These are phyloP conservation scores for Lodderomyces oxycetoniae DNA, from an alignment of 1,139 yeast genomes.

Conservation along the genomic window DNA sequence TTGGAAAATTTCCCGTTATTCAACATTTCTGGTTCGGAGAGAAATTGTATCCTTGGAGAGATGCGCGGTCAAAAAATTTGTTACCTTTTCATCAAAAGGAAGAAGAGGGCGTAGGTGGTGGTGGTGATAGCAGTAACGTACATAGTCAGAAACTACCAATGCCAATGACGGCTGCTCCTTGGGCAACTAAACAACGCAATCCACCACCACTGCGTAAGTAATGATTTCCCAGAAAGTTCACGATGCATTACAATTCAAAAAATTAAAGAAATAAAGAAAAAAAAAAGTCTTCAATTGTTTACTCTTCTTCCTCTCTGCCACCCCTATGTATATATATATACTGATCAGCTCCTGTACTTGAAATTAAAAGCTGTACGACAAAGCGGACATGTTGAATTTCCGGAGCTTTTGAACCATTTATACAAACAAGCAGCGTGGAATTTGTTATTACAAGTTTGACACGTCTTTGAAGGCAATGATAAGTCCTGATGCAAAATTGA, in stretches of 20 bases:
- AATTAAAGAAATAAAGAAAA: too few relatives aligned
- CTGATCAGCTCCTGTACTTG: slow-evolving; percentile 16
- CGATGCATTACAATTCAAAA: too few relatives aligned
- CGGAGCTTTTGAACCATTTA: slow-evolving; percentile 96
- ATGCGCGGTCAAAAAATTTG: slow-evolving; percentile 13
- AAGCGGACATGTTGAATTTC: slow-evolving; percentile 87
- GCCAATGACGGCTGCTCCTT: slow-evolving; percentile 40
- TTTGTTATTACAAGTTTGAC: slow-evolving; percentile 87
- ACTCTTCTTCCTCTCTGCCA: too few relatives aligned
- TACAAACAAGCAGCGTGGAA: slow-evolving; percentile 97
- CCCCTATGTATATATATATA: too few relatives aligned
- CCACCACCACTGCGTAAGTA: too few relatives aligned
- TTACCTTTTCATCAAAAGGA: slow-evolving; percentile 24
- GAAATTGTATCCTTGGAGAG: slow-evolving; percentile 9
- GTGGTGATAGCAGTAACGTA: not conserved
- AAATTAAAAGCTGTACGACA: slow-evolving; percentile 78
- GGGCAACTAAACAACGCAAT: slow-evolving; percentile 21
- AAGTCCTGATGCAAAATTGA: slow-evolving; percentile 86
- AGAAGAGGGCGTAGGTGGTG: slow-evolving; percentile 5
- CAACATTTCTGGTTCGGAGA: slow-evolving; percentile 92
- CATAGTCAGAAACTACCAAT: slow-evolving; percentile 9
- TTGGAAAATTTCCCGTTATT: slow-evolving; percentile 83
- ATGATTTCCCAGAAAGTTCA: too few relatives aligned
- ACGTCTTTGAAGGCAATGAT: slow-evolving; percentile 81
- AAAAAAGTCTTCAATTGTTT: too few relatives aligned